Percentiles rank a stretch among this genome's conserved stretches.
Evolutionary conservation across 257 asterid species (phyloP).

Genomic region (Craterostigma plantagineum): DNA sequence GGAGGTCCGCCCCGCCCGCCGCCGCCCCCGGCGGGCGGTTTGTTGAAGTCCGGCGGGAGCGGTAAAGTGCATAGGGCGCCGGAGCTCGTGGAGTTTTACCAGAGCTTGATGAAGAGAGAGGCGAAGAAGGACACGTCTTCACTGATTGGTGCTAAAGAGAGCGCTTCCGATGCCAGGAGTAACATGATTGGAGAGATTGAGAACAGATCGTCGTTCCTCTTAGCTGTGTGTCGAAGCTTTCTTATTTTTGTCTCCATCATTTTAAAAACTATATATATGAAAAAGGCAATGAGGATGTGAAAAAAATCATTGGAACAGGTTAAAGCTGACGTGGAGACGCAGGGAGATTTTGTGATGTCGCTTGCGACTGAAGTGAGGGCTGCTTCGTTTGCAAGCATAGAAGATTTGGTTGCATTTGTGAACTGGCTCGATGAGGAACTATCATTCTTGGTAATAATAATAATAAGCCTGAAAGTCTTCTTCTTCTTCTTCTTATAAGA

Average conservation of each 20-base stretch:
- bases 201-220: constrained; percentile 71
- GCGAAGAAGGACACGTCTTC: constrained; percentile 66
- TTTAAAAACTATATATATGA: no score
- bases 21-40: constrained; percentile 2
- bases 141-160: constrained; percentile 43
- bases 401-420: constrained; percentile 76
- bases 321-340: constrained; percentile 95
- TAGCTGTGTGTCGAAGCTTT: constrained; percentile 84
- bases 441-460: constrained; percentile 83
- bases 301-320: constrained; percentile 4
- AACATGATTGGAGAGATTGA: constrained; percentile 97
- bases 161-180: constrained; percentile 63
- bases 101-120: constrained; percentile 81
- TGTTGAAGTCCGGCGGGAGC: constrained; percentile 18
- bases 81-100: constrained; percentile 92
- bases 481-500: not conserved
- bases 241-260: no score
- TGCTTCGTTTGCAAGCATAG: constrained; percentile 44
- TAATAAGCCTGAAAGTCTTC: constrained; percentile 6
- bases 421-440: constrained; percentile 97
- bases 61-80: constrained; percentile 96
- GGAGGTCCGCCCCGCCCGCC: constrained; percentile 15
- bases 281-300: no score
- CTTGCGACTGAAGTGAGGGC: constrained; percentile 84
- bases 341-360: constrained; percentile 87